Evolutionary conservation across 2,329 filamentous ascomycete genomes (phyloP), one percentile per base, ranked within the genome.

Genomic region (Xylaria sp.): DNA sequence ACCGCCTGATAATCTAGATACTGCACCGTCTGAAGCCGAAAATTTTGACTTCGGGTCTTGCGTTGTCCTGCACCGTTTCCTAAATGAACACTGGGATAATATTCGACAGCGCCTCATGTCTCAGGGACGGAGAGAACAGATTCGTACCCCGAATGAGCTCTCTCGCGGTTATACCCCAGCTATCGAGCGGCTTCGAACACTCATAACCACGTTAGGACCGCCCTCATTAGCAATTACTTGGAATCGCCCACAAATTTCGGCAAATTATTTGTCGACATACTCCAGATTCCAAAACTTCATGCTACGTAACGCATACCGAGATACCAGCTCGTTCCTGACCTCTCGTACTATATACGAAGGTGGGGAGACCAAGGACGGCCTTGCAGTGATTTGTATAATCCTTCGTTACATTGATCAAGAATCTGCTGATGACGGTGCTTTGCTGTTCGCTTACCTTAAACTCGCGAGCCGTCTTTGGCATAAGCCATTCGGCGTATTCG

Each of bases 71-170:
- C 88, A 91, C 74, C 80, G 88, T 42, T 91, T 90, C 68, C 75
- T 91, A 11, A 91, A 90, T 69, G 88, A 91, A 64, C 87, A 91
- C 65, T 90, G 88, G 87, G 88, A 91, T 65, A 86, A 88, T 64
- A 84, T 91, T 17, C 80, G 87, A 49, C 88, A 90, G 68, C 86
- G 86, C 42, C 80, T 91, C 17, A 80, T 86, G 33, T 82, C 85
- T 8, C 82, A 84, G 61, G 87, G 89, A 69, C 80, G 84, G 53
- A 81, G 83, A 69, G 86, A 85, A 14, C 80, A 82, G 51, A 80
- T 86, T 9, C 81, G 84, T 33, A 84, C 84, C 2, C 83, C 85
- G 3, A 79, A 79, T 4, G 86, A 88, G 51, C 75, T 83, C 19
- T 74, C 78, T 31, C 82, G 83, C 40, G 80, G 80, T 8, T 80